Conservation (phyloP, 148 eudicot genomes). For the Silene uniflora region DNA sequence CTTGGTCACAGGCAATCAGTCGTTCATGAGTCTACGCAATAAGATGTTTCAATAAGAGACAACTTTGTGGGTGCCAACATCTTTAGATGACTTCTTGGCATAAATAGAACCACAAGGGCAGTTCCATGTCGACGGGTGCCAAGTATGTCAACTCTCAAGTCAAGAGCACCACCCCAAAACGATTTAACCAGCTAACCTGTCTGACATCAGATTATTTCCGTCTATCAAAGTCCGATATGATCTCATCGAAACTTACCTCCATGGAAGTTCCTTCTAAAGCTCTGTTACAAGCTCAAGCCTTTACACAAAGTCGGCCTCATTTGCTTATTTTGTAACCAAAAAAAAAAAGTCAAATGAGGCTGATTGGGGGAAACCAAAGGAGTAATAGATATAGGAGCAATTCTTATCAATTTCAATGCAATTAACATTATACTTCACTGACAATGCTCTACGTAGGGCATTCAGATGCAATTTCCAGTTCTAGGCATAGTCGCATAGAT, state of each 20-base stretch:
- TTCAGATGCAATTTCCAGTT: conserved; percentile 26
- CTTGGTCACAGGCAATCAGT: neutral
- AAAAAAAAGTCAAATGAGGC: too few species aligned
- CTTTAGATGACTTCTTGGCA: neutral
- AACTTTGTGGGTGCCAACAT: neutral
- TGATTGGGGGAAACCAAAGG: neutral
- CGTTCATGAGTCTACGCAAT: neutral
- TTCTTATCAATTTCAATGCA: neutral
- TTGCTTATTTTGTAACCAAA: too few species aligned
- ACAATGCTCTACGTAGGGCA: conserved; percentile 8
- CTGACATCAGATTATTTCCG: neutral
- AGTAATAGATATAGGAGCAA: too few species aligned
- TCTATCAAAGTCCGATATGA: too few species aligned
- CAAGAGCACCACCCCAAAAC: neutral
- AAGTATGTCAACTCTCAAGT: neutral
- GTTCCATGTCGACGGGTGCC: neutral
- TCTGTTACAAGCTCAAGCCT: too few species aligned
- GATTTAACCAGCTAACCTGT: neutral
- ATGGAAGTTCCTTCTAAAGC: too few species aligned
- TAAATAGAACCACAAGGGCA: neutral
- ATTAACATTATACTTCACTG: neutral
- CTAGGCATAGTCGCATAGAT: conserved; percentile 17
- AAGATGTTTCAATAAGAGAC: too few species aligned
- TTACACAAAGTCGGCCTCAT: too few species aligned
- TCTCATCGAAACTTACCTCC: too few species aligned